Conservation (phyloP, 148 eudicot species). For the Diospyros lotus region DNA sequence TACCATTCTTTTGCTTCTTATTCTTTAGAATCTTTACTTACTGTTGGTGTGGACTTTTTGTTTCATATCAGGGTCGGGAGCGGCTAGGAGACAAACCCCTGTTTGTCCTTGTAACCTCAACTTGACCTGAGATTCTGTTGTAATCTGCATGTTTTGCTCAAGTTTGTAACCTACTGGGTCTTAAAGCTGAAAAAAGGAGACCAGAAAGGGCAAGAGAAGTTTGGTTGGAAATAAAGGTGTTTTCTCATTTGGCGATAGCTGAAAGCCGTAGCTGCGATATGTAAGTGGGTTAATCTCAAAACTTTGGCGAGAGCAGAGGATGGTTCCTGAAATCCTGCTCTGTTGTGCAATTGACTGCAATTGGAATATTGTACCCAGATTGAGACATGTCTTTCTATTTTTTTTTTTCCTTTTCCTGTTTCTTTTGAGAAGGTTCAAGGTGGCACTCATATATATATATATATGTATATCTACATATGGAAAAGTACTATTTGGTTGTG, state of each 20-base stretch:
- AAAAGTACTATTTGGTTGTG: too few relatives aligned
- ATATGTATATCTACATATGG: too few relatives aligned
- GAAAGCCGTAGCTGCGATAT: neutral
- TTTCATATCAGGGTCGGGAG: constrained; percentile 64
- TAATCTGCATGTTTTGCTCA: neutral
- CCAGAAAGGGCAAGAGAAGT: neutral
- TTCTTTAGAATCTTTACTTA: neutral
- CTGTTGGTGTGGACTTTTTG: neutral
- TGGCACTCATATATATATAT: too few relatives aligned
- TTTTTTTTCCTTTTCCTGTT: too few relatives aligned
- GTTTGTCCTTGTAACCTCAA: constrained; percentile 60
- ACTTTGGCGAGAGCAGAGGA: too few relatives aligned
- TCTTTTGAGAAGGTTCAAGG: too few relatives aligned
- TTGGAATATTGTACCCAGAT: too few relatives aligned
- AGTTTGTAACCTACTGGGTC: constrained; percentile 7
- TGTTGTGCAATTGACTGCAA: too few relatives aligned
- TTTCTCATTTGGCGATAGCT: neutral
- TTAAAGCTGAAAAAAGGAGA: constrained; percentile 1
- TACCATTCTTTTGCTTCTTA: neutral
- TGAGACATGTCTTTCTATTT: too few relatives aligned
- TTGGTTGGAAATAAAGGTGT: constrained; percentile 2
- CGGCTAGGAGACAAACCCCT: constrained; percentile 67
- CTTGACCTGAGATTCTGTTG: constrained; percentile 10
- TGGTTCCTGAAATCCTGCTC: too few relatives aligned
- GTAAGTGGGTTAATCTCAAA: neutral